These are phyloP conservation scores for Fistulinella prunicolor DNA, from an alignment of 768 basidiomycete species.

Conservation along the genomic window DNA sequence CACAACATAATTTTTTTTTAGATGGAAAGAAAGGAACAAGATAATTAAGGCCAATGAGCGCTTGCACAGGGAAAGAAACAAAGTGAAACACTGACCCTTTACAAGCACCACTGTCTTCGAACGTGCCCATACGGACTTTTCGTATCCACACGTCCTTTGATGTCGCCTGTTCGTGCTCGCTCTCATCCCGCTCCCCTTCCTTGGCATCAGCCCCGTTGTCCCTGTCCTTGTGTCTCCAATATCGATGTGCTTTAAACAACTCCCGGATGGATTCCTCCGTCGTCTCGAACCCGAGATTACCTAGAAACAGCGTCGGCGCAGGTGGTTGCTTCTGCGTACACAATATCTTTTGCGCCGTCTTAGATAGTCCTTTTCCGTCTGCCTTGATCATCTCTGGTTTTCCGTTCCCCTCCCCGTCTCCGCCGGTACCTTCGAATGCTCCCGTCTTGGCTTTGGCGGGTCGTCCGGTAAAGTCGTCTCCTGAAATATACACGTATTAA, in stretches of 20 bases:
- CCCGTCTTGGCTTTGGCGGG: slow-evolving; percentile 42
- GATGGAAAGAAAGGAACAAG: no score
- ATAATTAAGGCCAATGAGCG: no score
- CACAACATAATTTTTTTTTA: no score
- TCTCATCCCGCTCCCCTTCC: slow-evolving; percentile 20
- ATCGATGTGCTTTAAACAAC: slow-evolving; percentile 63
- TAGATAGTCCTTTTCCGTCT: slow-evolving; percentile 40
- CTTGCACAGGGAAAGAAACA: background rate
- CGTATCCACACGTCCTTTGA: slow-evolving; percentile 55
- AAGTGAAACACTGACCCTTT: slow-evolving; percentile 70
- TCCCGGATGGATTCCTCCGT: slow-evolving; percentile 73
- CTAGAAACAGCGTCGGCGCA: slow-evolving; percentile 85
- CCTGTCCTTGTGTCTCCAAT: slow-evolving; percentile 31
- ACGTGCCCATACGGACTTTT: slow-evolving; percentile 90
- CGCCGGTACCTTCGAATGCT: slow-evolving; percentile 32
- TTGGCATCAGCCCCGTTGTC: slow-evolving; percentile 32
- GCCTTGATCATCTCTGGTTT: slow-evolving; percentile 28
- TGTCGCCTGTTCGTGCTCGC: background rate
- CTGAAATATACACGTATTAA: slow-evolving; percentile 35
- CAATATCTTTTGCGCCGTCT: slow-evolving; percentile 77
- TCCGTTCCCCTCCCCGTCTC: slow-evolving; percentile 12
- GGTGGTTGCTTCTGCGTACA: slow-evolving; percentile 77
- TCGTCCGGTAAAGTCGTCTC: slow-evolving; percentile 69
- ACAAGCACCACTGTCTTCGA: slow-evolving; percentile 92
- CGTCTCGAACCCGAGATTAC: slow-evolving; percentile 90